Evolutionary conservation across 2,329 filamentous ascomycete species (phyloP), one percentile per base, ranked within the genome.

Genomic region (Leptographium galeiforme): DNA sequence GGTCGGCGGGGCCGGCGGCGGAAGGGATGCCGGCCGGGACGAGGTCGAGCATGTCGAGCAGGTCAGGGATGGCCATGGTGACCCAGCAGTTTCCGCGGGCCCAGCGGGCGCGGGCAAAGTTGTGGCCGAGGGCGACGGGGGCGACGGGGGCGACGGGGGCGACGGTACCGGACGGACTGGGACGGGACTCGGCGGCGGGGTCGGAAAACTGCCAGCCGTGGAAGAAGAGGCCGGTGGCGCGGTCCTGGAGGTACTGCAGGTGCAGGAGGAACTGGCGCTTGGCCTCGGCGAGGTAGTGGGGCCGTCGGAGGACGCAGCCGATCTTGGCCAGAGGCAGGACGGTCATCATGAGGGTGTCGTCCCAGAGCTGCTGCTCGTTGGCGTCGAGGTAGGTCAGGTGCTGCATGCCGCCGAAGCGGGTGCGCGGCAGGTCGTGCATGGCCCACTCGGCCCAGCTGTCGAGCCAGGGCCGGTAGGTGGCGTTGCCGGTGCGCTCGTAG

Each of bases 291-390:
- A 90, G 72, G 63, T 91, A 91, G 59, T 85, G 77, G 0, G 84
- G 83, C 1, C 85, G 72, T 56, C 78, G 72, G 3, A 91, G 74
- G 5, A 89, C 71, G 53, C 82, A 75, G 1, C 87, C 87, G 56
- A 89, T 89, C 70, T 90, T 90, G 18, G 85, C 85, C 18, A 90
- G 72, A 1, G 87, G 87, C 67, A 90, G 70, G 7, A 89, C 86
- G 0, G 85, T 89, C 87, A 91, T 91, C 86, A 91, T 90, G 46
- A 91, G 73, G 7, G 87, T 91, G 64, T 91, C 87, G 60, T 89
- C 87, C 87, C 87, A 91, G 25, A 90, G 73, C 69, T 90, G 84
- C 64, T 87, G 76, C 57, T 81, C 74, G 66, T 91, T 89, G 58
- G 78, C 74, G 2, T 79, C 76, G 36, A 83, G 68, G 60, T 89